Percentiles rank a stretch among this genome's conserved stretches.
Evolutionary conservation across 768 basidiomycete species (phyloP).

Genomic region (Tylopilus sp.): DNA sequence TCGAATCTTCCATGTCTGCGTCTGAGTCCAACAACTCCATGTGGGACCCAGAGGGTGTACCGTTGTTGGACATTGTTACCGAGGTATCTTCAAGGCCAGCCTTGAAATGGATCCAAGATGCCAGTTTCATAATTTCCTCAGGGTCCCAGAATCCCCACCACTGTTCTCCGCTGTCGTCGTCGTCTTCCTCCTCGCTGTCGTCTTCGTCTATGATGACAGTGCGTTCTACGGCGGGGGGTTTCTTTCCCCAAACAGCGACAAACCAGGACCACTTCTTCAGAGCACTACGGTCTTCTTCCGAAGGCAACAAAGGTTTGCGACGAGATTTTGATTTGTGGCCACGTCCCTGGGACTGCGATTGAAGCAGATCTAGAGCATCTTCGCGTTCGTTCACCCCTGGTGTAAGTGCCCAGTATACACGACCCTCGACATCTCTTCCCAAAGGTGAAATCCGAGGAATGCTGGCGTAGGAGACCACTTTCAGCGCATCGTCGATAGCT

Average conservation of each 20-base stretch:
- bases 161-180: slow-evolving; percentile 39
- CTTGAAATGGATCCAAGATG: slow-evolving; percentile 60
- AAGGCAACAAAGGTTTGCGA: slow-evolving; percentile 38
- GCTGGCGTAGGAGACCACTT: slow-evolving; percentile 43
- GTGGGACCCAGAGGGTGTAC: background rate
- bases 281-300: slow-evolving; percentile 47
- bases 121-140: slow-evolving; percentile 59
- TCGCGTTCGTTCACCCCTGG: slow-evolving; percentile 60
- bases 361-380: slow-evolving; percentile 33
- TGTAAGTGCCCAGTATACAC: slow-evolving; percentile 64
- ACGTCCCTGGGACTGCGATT: slow-evolving; percentile 23
- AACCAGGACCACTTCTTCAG: slow-evolving; percentile 73
- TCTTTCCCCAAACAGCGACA: slow-evolving; percentile 69
- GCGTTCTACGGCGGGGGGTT: slow-evolving; percentile 34
- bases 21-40: slow-evolving; percentile 8
- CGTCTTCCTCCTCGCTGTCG: slow-evolving; percentile 29
- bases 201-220: slow-evolving; percentile 21
- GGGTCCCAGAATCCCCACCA: slow-evolving; percentile 80
- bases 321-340: slow-evolving; percentile 33
- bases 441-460: slow-evolving; percentile 55
- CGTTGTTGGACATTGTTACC: slow-evolving; percentile 7
- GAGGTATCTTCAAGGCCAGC: slow-evolving; percentile 35
- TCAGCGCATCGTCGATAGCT: slow-evolving; percentile 54
- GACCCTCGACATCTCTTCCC: slow-evolving; percentile 68
- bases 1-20: slow-evolving; percentile 18